phyloP scores from a whole-genome alignment of 2,329 filamentous ascomycete genomes.

The Onygenales sp. region DNA sequence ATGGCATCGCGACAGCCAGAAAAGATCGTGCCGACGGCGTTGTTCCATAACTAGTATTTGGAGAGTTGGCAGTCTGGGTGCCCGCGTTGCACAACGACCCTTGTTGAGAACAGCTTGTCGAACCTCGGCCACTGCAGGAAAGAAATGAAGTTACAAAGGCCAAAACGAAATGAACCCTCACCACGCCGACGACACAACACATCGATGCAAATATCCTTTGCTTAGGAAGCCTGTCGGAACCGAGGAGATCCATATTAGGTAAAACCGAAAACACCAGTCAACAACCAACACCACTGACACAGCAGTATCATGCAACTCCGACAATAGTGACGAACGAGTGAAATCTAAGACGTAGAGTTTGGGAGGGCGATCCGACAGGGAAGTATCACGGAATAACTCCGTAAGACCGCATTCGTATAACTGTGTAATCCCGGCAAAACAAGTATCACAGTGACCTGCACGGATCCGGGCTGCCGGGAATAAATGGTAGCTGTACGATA shows the following conservation, averaged over 20 bases:
- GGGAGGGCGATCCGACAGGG: neutral
- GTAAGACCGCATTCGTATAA: too few relatives aligned
- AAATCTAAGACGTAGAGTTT: neutral
- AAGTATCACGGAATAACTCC: too few relatives aligned
- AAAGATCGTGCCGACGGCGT: too few relatives aligned
- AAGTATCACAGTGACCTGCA: slow-evolving; percentile 6
- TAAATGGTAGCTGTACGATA: slow-evolving; percentile 4
- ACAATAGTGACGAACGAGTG: neutral
- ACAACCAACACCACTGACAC: too few relatives aligned
- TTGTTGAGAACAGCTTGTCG: neutral
- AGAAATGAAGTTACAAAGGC: neutral
- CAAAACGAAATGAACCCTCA: neutral
- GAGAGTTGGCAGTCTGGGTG: neutral
- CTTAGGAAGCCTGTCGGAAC: too few relatives aligned
- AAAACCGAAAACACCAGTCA: too few relatives aligned
- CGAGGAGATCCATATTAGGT: too few relatives aligned
- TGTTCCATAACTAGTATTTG: neutral
- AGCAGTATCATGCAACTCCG: too few relatives aligned
- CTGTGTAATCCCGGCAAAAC: neutral
- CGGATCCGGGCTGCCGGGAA: neutral
- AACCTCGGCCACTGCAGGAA: neutral
- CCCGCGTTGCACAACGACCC: neutral
- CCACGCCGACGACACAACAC: too few relatives aligned
- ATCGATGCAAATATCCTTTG: too few relatives aligned
- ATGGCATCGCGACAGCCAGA: too few relatives aligned